Percentiles rank a stretch among this genome's conserved stretches.
Evolutionary conservation across 805 yeast genomes (phyloP).

Genomic region (Metschnikowia corniflorae): DNA sequence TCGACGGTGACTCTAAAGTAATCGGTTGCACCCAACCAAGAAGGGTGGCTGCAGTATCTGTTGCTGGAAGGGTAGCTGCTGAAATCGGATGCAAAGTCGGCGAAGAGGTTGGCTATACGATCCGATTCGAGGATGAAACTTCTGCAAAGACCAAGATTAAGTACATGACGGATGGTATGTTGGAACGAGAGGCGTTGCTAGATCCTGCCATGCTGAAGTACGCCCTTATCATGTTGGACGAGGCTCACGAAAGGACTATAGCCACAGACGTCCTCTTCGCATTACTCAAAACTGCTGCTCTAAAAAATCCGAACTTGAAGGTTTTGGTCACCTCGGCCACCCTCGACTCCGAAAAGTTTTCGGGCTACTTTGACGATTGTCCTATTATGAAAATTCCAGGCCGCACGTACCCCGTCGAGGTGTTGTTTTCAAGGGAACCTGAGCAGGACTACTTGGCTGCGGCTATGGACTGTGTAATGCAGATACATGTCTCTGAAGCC

Average conservation of each 20-base stretch:
- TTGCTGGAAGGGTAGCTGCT: slow-evolving; percentile 77
- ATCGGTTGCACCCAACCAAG: slow-evolving; percentile 79
- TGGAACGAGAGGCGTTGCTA: slow-evolving; percentile 77
- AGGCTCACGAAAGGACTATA: slow-evolving; percentile 94
- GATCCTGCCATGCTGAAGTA: slow-evolving; percentile 77
- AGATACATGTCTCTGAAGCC: slow-evolving; percentile 77
- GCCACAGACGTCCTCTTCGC: slow-evolving; percentile 93
- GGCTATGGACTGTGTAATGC: slow-evolving; percentile 78
- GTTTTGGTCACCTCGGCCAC: slow-evolving; percentile 92
- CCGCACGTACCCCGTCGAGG: slow-evolving; percentile 85
- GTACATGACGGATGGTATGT: slow-evolving; percentile 97
- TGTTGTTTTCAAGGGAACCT: slow-evolving; percentile 74
- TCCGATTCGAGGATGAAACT: slow-evolving; percentile 73
- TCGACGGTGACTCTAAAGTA: slow-evolving; percentile 22
- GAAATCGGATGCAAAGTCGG: slow-evolving; percentile 72
- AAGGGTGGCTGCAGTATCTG: slow-evolving; percentile 78
- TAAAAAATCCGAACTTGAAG: slow-evolving; percentile 65
- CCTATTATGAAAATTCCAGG: slow-evolving; percentile 88
- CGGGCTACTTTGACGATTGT: slow-evolving; percentile 71
- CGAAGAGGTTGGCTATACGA: slow-evolving; percentile 76
- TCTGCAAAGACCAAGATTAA: slow-evolving; percentile 65
- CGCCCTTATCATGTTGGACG: slow-evolving; percentile 89
- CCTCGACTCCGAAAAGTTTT: slow-evolving; percentile 81
- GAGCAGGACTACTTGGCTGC: slow-evolving; percentile 85
- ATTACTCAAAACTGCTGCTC: slow-evolving; percentile 69